Evolutionary conservation across 352 stramenopile species (phyloP).

Genomic region (Phytophthora boehmeriae): DNA sequence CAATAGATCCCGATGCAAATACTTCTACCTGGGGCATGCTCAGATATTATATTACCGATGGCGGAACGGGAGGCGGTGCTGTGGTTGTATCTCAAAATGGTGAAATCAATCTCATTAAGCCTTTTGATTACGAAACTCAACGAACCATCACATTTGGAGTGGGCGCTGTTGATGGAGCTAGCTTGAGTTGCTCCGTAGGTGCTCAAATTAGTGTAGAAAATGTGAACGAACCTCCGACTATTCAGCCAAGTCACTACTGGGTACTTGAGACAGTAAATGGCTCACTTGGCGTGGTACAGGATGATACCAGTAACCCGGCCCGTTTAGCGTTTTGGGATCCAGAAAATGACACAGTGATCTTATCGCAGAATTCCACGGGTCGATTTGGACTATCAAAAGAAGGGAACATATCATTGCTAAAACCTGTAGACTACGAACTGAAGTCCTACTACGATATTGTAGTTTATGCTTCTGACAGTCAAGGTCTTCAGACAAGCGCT

Average conservation of each 20-base stretch:
- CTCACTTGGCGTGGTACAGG: slow-evolving; percentile 20
- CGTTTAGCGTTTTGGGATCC: slow-evolving; percentile 54
- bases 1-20: slow-evolving; percentile 20
- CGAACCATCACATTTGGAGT: slow-evolving; percentile 9
- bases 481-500: slow-evolving; percentile 10
- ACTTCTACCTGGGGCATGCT: slow-evolving; percentile 21
- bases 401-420: slow-evolving; percentile 15
- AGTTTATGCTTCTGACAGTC: slow-evolving; percentile 13
- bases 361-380: slow-evolving; percentile 33
- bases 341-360: slow-evolving; percentile 55
- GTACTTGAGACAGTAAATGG: slow-evolving; percentile 40
- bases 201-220: slow-evolving; percentile 20
- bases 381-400: slow-evolving; percentile 36
- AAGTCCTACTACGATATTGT: slow-evolving; percentile 30
- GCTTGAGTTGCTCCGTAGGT: slow-evolving; percentile 15
- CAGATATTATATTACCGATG: slow-evolving; percentile 22
- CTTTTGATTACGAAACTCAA: slow-evolving; percentile 31
- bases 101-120: slow-evolving; percentile 12
- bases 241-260: slow-evolving; percentile 41
- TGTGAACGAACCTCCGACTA: slow-evolving; percentile 47
- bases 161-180: slow-evolving; percentile 21
- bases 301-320: slow-evolving; percentile 15
- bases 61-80: background rate
- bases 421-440: slow-evolving; percentile 24
- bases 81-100: slow-evolving; percentile 11